Evolutionary conservation across 495 filamentous ascomycete species (phyloP).

Genomic region (Trichoderma virens): DNA sequence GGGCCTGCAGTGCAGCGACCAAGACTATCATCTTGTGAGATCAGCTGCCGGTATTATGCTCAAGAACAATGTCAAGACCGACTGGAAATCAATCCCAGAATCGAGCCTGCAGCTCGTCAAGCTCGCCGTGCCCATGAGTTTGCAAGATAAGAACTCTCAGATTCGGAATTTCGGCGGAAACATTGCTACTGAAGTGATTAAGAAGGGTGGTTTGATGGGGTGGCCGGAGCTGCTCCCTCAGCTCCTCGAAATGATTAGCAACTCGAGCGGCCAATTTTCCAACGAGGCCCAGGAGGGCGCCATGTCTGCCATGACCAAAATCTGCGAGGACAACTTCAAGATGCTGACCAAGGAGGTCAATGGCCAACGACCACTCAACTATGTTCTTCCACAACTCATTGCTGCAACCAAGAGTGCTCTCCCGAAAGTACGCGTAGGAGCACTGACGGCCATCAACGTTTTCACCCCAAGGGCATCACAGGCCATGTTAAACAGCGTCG

Average conservation of each 20-base stretch:
- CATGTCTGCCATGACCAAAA: conserved; percentile 85
- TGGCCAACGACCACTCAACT: conserved; percentile 75
- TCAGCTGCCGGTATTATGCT: conserved; percentile 86
- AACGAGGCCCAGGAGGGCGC: conserved; percentile 79
- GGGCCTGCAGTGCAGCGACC: conserved; percentile 44
- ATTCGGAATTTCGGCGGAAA: conserved; percentile 86
- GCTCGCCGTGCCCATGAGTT: conserved; percentile 63
- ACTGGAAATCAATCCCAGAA: conserved; percentile 63
- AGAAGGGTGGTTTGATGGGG: conserved; percentile 71
- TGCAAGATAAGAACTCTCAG: conserved; percentile 73
- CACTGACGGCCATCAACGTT: conserved; percentile 78
- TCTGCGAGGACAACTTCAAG: conserved; percentile 92
- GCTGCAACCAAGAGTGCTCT: conserved; percentile 70
- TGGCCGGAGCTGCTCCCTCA: conserved; percentile 89
- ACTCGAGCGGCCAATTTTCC: conserved; percentile 58
- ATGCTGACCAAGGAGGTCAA: conserved; percentile 78
- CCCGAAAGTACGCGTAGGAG: conserved; percentile 66
- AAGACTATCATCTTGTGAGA: conserved; percentile 66
- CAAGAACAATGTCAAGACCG: conserved; percentile 79
- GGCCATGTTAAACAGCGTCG: conserved; percentile 66
- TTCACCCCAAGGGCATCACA: conserved; percentile 79
- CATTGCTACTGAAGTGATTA: conserved; percentile 90
- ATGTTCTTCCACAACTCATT: conserved; percentile 86
- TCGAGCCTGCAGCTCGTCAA: conserved; percentile 65
- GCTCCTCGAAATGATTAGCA: conserved; percentile 66